Evolutionary conservation across 2,329 filamentous ascomycete species (phyloP), one percentile per base, ranked within the genome.

Genomic region (Monilinia fructigena): DNA sequence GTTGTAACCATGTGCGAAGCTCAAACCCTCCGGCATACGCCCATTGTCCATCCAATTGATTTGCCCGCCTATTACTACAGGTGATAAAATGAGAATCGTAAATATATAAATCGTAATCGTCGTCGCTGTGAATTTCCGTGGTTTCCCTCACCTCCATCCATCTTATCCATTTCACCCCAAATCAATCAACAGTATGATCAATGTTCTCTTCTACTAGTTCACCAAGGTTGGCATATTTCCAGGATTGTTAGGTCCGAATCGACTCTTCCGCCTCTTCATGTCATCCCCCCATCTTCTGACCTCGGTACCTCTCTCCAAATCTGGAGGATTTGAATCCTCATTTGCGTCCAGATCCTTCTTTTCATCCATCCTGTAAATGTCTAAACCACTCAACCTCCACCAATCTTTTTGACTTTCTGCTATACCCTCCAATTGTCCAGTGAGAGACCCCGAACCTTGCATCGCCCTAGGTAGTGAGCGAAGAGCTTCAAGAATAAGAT

Each of bases 401-500:
- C 48, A 63, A 45, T 63, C 60, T 4, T 23, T 55, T 28, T 65
- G 45, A 35, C 20, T 23, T 58, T 40, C 20, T 16, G 54, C 12
- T n/a, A 28, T 50, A 18, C 63, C 56, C 42, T 52, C 63, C 10
- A 26, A 61, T 12, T 42, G 31, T 23, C 7, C 40, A 4, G 12
- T 26, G 38, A 7, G 20, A 40, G 31, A 26, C 8, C 59, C 59
- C 16, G n/a, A n/a, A n/a, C 35, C 47, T 31, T 52, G 38, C 35
- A 65, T 42, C 18, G 26, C 26, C 16, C 28, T 28, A n/a, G 63
- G 63, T 18, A 65, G 31, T 52, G 35, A 55, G 11, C 63, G 42
- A 28, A 65, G 48, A n/a, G 55, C 53, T 38, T 65, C 55, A 14
- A 65, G n/a, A 10, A 65, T 65, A 11, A 65, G 45, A n/a, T 65